Evolutionary conservation across 176 grass and related monocot genomes (phyloP).

Genomic region (Coix lacrymajobi): DNA sequence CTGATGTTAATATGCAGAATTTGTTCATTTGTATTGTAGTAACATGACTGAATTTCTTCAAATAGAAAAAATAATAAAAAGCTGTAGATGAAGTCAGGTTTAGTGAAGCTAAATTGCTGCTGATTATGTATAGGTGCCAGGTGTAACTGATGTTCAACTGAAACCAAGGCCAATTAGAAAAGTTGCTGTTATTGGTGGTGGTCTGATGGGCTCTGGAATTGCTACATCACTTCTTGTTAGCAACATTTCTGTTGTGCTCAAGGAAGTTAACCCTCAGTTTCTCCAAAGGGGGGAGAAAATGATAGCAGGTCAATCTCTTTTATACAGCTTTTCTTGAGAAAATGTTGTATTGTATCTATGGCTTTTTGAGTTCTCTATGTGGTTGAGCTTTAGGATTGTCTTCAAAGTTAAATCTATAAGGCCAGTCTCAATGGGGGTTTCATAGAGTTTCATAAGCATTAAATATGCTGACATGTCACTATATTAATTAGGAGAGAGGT

Average conservation of each 20-base stretch:
- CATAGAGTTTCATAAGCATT: no score
- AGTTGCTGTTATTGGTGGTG: slow-evolving; percentile 95
- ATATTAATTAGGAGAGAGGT: no score
- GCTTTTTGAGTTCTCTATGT: background rate
- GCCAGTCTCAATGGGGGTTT: no score
- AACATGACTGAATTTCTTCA: background rate
- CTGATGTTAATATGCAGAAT: background rate
- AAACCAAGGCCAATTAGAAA: slow-evolving; percentile 89
- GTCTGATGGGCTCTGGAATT: slow-evolving; percentile 99
- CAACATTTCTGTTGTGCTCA: slow-evolving; percentile 80
- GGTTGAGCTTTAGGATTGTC: slow-evolving; percentile 1
- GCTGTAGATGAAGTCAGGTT: background rate
- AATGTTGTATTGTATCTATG: background rate
- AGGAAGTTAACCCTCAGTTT: slow-evolving; percentile 88
- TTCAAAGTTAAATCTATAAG: background rate
- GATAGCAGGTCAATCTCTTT: slow-evolving; percentile 65
- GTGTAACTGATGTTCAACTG: slow-evolving; percentile 83
- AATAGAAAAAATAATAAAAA: background rate
- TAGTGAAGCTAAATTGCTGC: background rate
- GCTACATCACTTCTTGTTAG: slow-evolving; percentile 88
- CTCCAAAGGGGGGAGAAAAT: slow-evolving; percentile 83
- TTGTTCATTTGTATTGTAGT: background rate
- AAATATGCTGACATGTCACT: no score
- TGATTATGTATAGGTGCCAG: slow-evolving; percentile 67
- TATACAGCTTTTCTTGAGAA: background rate